These are phyloP conservation scores for Periconia digitata DNA, from an alignment of 2,329 filamentous ascomycete genomes.

Conservation along the genomic window DNA sequence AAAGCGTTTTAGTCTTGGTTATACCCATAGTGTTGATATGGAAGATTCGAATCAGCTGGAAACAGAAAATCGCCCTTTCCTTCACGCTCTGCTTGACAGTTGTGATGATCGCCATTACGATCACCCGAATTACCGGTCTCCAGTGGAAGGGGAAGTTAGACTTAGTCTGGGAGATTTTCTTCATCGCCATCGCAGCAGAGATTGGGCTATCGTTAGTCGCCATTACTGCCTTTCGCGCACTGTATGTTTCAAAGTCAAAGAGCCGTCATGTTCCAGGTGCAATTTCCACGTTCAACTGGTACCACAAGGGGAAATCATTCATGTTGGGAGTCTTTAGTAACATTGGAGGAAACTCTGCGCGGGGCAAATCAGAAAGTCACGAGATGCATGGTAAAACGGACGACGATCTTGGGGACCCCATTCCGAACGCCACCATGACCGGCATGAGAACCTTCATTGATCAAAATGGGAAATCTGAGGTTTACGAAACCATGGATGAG, in stretches of 20 bases:
- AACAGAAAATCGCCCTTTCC: not conserved
- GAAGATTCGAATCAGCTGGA: not conserved
- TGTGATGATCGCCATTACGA: not conserved
- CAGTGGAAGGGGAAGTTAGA: not conserved
- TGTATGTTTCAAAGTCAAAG: not conserved
- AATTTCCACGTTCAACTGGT: conserved; percentile 1
- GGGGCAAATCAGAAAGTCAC: not conserved
- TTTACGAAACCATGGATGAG: too few species aligned
- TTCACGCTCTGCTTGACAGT: conserved; percentile 1
- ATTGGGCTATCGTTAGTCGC: not conserved
- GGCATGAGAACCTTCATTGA: not conserved
- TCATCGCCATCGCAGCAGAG: not conserved
- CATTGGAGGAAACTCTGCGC: not conserved
- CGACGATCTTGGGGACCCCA: not conserved
- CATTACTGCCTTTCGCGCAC: conserved; percentile 3
- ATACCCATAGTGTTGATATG: not conserved
- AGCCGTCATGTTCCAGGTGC: not conserved
- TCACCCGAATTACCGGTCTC: not conserved
- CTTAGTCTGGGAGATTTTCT: not conserved
- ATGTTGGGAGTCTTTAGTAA: not conserved
- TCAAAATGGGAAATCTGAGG: not conserved
- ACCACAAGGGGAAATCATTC: not conserved
- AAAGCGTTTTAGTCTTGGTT: not conserved
- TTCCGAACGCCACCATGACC: not conserved
- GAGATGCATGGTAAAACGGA: not conserved